Base-by-base conservation (phyloP, 768 basidiomycete genomes). In the Russula ochroleuca region DNA sequence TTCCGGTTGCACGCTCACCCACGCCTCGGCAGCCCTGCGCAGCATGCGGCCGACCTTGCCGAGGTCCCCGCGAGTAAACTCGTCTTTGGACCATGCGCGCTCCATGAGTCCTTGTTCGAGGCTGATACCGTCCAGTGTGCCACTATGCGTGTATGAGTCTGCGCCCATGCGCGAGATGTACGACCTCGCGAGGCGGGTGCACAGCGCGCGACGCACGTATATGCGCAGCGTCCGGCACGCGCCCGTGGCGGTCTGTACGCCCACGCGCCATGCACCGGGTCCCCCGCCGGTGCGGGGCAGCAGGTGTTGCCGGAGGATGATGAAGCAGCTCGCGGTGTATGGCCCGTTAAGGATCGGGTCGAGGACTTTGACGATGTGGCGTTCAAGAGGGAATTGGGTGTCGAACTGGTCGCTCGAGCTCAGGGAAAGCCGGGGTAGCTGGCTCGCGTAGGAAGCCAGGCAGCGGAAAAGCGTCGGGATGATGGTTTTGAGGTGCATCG, bases 381-480 rank as follows among this genome's bases (percentile, higher is more conserved):
- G 81, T 68, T 90, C 88, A 17, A 78, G 66, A 35, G 71, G 73
- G 35, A 69, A 72, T 40, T 71, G 70, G 17, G 70, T 70, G 5
- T 72, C 76, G 3, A 72, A 69, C 25, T 73, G 67, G 14, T 65
- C 65, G 70, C 41, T 80, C 72, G 63, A 72, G 71, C 77, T 77
- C 47, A 90, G 76, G 6, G 86, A 83, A 11, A 92, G 75, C 9
- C 86, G 82, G 45, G 90, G 87, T 17, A 92, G 80, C 1, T 88
- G 83, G 3, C 83, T 80, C 4, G 83, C 77, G 69, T 82, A 87
- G 68, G 82, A 85, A 1, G 86, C 83, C 25, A 88, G 78, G 23
- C 81, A 81, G 19, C 87, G 84, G 70, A 90, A 88, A n/a, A 92
- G 81, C 38, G 87, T 77, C 0, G 87, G 86, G n/a, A 91, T 76